phyloP scores from a whole-genome alignment of 2,329 filamentous ascomycete genomes.

The Trichoderma afroharzianum region DNA sequence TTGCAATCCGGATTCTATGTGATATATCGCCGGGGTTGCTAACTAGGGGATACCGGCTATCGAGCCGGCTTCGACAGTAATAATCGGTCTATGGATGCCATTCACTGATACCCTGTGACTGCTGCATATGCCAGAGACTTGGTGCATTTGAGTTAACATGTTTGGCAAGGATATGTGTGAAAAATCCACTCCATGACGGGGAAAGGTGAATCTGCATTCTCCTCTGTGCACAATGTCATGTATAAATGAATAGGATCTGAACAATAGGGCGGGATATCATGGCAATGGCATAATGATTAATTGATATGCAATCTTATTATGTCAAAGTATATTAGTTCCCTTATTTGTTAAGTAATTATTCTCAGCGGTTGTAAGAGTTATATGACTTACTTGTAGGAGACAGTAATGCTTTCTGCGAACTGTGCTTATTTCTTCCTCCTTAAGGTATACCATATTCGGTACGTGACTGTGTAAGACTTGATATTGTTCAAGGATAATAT shows the following conservation, averaged over 20 bases:
- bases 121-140: neutral
- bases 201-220: neutral
- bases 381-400: neutral
- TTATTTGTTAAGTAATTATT: neutral
- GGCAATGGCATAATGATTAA: neutral
- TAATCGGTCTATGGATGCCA: neutral
- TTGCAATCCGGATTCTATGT: neutral
- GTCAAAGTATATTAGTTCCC: neutral
- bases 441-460: neutral
- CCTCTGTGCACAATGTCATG: neutral
- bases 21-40: neutral
- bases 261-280: neutral
- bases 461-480: neutral
- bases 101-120: neutral
- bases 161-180: neutral
- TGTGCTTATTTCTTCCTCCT: neutral
- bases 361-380: neutral
- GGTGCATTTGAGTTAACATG: neutral
- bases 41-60: neutral
- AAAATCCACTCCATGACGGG: neutral
- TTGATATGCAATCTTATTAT: neutral
- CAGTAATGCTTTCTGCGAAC: neutral
- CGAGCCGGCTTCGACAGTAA: neutral
- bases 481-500: neutral
- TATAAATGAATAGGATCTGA: neutral